These are phyloP conservation scores for Lepidium aucheri DNA, from an alignment of 345 rosid species.

Conservation along the genomic window DNA sequence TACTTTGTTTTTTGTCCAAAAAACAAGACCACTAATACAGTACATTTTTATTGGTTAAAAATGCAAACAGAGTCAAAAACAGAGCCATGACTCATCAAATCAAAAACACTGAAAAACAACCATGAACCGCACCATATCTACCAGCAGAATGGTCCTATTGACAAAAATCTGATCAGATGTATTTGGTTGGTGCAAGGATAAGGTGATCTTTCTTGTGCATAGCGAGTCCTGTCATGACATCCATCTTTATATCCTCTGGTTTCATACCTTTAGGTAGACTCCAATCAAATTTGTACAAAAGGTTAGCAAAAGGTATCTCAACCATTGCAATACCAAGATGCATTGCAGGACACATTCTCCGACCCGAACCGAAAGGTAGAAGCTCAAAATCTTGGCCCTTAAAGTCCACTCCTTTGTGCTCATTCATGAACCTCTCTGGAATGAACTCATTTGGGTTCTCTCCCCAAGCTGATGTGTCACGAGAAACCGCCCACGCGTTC, in stretches of 20 bases:
- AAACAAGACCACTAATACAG: neutral
- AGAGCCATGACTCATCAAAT: neutral
- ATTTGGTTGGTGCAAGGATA: slow-evolving; percentile 8
- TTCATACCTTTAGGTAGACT: slow-evolving; percentile 15
- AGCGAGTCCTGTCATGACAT: slow-evolving; percentile 29
- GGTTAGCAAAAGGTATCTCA: slow-evolving; percentile 27
- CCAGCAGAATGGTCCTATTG: neutral
- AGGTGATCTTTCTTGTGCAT: slow-evolving; percentile 30
- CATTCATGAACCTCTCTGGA: slow-evolving; percentile 26
- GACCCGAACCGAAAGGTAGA: slow-evolving; percentile 20
- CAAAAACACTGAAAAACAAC: neutral
- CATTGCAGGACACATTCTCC: slow-evolving; percentile 28
- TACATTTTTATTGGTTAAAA: neutral
- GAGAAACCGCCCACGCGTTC: slow-evolving; percentile 30
- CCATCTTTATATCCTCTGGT: slow-evolving; percentile 28
- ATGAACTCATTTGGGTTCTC: slow-evolving; percentile 23
- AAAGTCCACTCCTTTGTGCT: slow-evolving; percentile 23
- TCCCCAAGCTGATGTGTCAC: slow-evolving; percentile 23
- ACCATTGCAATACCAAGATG: slow-evolving; percentile 26
- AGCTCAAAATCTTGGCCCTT: slow-evolving; percentile 28
- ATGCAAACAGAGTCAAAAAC: neutral
- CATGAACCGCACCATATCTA: neutral
- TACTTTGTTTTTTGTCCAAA: neutral
- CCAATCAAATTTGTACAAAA: slow-evolving; percentile 24
- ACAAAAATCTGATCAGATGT: neutral